phyloP scores from a whole-genome alignment of 2,329 filamentous ascomycete species.

The Aspergillus clavatus region DNA sequence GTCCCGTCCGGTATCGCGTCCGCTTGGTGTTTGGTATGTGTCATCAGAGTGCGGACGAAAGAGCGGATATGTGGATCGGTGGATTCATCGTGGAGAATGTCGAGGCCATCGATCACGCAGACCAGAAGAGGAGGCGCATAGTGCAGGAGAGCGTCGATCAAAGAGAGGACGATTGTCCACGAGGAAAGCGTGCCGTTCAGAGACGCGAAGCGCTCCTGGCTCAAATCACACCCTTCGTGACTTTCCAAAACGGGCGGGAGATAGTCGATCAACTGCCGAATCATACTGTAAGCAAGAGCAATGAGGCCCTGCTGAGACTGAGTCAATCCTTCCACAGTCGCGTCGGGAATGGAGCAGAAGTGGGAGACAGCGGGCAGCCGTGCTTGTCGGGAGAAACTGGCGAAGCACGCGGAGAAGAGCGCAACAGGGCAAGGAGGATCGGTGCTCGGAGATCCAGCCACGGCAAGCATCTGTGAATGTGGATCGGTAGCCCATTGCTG shows the following conservation, averaged over 20 bases:
- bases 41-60: conserved; percentile 30
- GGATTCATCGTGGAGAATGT: conserved; percentile 29
- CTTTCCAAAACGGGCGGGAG: conserved; percentile 34
- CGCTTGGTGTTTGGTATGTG: conserved; percentile 27
- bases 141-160: conserved; percentile 34
- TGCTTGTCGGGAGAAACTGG: conserved; percentile 26
- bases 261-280: conserved; percentile 35
- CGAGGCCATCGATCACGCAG: conserved; percentile 34
- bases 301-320: conserved; percentile 29
- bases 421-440: conserved; percentile 25
- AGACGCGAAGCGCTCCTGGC: conserved; percentile 30
- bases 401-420: conserved; percentile 33
- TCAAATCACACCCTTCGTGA: conserved; percentile 31
- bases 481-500: conserved; percentile 32
- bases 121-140: conserved; percentile 34
- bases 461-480: conserved; percentile 30
- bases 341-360: conserved; percentile 29
- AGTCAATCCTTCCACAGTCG: conserved; percentile 19
- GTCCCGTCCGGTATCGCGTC: conserved; percentile 12
- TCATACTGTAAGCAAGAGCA: conserved; percentile 36
- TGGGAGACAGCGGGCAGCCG: conserved; percentile 34
- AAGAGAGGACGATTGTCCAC: conserved; percentile 34
- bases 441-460: conserved; percentile 27
- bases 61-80: conserved; percentile 32
- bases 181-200: conserved; percentile 31